Evolutionary conservation across 352 stramenopile species (phyloP).

Genomic region (Lagenidium giganteum): DNA sequence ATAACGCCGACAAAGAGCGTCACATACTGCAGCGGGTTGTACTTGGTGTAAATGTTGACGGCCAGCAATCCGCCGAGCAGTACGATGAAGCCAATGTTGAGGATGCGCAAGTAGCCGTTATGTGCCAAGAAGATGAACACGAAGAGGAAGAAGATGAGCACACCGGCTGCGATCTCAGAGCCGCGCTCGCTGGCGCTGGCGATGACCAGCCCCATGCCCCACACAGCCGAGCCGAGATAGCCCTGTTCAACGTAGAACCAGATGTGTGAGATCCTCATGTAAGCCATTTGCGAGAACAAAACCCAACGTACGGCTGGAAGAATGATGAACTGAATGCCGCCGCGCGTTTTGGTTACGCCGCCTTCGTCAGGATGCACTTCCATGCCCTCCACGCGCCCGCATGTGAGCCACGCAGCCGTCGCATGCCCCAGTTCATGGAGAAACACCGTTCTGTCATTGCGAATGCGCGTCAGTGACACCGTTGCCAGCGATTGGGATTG

Average conservation of each 20-base stretch:
- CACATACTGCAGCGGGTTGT: slow-evolving; percentile 65
- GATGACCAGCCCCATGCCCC: slow-evolving; percentile 84
- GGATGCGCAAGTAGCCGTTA: slow-evolving; percentile 74
- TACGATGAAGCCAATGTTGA: slow-evolving; percentile 75
- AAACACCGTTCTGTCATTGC: slow-evolving; percentile 79
- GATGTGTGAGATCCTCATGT: background rate
- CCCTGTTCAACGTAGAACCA: slow-evolving; percentile 29
- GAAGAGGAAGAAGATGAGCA: slow-evolving; percentile 86
- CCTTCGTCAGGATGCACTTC: slow-evolving; percentile 28
- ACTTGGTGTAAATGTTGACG: slow-evolving; percentile 47
- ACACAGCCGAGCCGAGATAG: slow-evolving; percentile 81
- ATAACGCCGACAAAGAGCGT: slow-evolving; percentile 82
- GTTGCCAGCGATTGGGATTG: background rate
- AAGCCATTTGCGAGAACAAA: background rate
- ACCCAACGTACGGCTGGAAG: slow-evolving; percentile 47
- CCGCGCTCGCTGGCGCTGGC: slow-evolving; percentile 47
- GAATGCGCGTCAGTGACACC: background rate
- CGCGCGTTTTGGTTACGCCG: slow-evolving; percentile 27
- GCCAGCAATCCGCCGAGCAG: slow-evolving; percentile 60
- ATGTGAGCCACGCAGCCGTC: slow-evolving; percentile 81
- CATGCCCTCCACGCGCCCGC: slow-evolving; percentile 35
- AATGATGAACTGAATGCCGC: slow-evolving; percentile 67
- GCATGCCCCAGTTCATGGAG: slow-evolving; percentile 84
- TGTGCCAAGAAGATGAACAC: slow-evolving; percentile 86
- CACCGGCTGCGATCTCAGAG: slow-evolving; percentile 65